A percentile compares a stretch with the other conserved stretches of the same genome.
phyloP scores from a whole-genome alignment of 148 eudicot genomes.

The Camellia japonica region DNA sequence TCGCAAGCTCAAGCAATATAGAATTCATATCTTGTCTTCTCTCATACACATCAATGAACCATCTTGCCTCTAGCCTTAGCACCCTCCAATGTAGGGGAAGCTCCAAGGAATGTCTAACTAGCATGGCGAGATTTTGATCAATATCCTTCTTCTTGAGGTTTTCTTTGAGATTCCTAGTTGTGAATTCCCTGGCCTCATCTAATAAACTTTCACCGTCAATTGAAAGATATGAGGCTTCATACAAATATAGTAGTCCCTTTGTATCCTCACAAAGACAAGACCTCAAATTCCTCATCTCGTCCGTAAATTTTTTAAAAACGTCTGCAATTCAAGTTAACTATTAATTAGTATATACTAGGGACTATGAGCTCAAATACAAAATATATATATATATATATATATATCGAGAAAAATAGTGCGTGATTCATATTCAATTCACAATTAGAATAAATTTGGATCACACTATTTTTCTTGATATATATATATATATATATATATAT shows the following conservation, averaged over 20 bases:
- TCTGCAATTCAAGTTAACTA: not conserved
- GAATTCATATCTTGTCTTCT: not conserved
- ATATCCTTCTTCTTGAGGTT: not conserved
- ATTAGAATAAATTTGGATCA: no score
- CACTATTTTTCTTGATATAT: no score
- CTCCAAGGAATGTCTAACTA: conserved; percentile 10
- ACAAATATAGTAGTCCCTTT: conserved; percentile 11
- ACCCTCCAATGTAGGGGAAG: not conserved
- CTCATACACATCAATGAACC: conserved; percentile 10
- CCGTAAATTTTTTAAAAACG: conserved; percentile 11
- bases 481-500: no score
- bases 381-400: no score
- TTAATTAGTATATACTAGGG: not conserved
- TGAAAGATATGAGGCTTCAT: conserved; percentile 24
- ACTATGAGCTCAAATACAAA: no score
- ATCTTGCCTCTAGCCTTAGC: conserved; percentile 4
- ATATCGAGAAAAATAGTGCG: no score
- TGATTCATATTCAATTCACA: no score
- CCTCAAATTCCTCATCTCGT: conserved; percentile 12
- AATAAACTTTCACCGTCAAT: conserved; percentile 11
- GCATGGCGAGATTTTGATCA: not conserved
- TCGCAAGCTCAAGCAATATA: not conserved
- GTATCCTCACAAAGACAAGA: conserved; percentile 4
- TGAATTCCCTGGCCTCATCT: conserved; percentile 16
- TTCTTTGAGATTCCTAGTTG: conserved; percentile 9